Evolutionary conservation across 768 basidiomycete genomes (phyloP).

Genomic region (Lactifluus hygrophoroides): DNA sequence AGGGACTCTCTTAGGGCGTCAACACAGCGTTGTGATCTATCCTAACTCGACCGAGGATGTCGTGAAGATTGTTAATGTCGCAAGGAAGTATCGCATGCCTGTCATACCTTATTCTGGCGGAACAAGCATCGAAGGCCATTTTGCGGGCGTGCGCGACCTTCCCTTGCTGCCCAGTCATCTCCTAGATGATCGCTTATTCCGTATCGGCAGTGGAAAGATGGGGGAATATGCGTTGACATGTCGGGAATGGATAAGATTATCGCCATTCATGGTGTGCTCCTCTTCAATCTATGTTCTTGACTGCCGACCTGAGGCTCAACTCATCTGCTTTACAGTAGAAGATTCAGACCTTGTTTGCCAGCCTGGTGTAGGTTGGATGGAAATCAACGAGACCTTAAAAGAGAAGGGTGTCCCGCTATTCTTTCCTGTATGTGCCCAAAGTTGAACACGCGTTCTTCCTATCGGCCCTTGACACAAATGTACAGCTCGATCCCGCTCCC

Average conservation of each 20-base stretch:
- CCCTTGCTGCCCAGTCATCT: not conserved
- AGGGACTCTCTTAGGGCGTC: constrained; percentile 26
- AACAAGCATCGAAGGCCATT: constrained; percentile 76
- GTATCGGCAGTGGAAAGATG: constrained; percentile 23
- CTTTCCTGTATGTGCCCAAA: constrained; percentile 52
- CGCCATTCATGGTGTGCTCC: constrained; percentile 53
- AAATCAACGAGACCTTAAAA: constrained; percentile 58
- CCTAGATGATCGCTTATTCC: not conserved
- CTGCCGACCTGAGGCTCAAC: not conserved
- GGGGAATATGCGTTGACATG: constrained; percentile 77
- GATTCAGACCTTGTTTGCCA: constrained; percentile 72
- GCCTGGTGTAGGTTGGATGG: constrained; percentile 62
- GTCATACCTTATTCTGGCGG: constrained; percentile 74
- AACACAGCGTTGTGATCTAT: constrained; percentile 56
- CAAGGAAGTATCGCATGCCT: constrained; percentile 68
- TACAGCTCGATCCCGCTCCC: constrained; percentile 66
- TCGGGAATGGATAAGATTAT: constrained; percentile 73
- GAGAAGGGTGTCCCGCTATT: constrained; percentile 73
- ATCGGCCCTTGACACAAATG: not conserved
- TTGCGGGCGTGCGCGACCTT: constrained; percentile 42
- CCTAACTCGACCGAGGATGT: constrained; percentile 73
- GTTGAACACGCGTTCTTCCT: not conserved
- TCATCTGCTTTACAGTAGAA: constrained; percentile 34
- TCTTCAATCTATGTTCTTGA: not conserved
- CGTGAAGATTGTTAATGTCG: constrained; percentile 64